Conservation (phyloP, 2,329 filamentous ascomycete genomes). For the Sarocladiaceae sp. region DNA sequence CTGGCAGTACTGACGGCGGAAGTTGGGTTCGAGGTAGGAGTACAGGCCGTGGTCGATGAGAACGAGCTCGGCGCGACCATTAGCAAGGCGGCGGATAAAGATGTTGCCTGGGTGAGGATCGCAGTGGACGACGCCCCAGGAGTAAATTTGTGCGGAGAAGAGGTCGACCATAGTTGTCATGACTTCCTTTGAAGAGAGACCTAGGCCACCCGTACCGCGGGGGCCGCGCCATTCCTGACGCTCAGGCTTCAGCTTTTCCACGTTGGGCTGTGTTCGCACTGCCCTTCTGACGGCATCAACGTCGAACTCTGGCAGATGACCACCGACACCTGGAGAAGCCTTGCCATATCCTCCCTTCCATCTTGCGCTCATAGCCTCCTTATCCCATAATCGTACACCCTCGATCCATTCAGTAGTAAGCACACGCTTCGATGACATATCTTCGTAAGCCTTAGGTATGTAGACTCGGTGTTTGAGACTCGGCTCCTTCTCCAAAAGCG, state of each 20-base stretch:
- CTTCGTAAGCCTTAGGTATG: slow-evolving; percentile 76
- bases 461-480: slow-evolving; percentile 76
- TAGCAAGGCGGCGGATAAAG: slow-evolving; percentile 80
- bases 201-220: slow-evolving; percentile 71
- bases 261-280: slow-evolving; percentile 44
- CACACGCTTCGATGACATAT: slow-evolving; percentile 75
- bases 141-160: slow-evolving; percentile 96
- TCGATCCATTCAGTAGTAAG: slow-evolving; percentile 98
- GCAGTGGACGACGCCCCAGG: slow-evolving; percentile 92
- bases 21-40: slow-evolving; percentile 77
- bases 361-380: slow-evolving; percentile 65
- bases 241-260: slow-evolving; percentile 68
- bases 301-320: slow-evolving; percentile 50
- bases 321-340: slow-evolving; percentile 74
- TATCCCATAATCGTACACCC: slow-evolving; percentile 88
- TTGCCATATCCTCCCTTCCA: slow-evolving; percentile 75
- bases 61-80: slow-evolving; percentile 80
- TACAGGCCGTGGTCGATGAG: slow-evolving; percentile 97
- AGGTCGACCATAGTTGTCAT: slow-evolving; percentile 97
- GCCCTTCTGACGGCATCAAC: slow-evolving; percentile 37
- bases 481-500: slow-evolving; percentile 68
- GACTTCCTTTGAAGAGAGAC: slow-evolving; percentile 73
- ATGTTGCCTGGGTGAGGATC: slow-evolving; percentile 97
- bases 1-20: slow-evolving; percentile 76
- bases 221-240: slow-evolving; percentile 71